phyloP scores from a whole-genome alignment of 345 rosid species.

The Linum trigynum region DNA sequence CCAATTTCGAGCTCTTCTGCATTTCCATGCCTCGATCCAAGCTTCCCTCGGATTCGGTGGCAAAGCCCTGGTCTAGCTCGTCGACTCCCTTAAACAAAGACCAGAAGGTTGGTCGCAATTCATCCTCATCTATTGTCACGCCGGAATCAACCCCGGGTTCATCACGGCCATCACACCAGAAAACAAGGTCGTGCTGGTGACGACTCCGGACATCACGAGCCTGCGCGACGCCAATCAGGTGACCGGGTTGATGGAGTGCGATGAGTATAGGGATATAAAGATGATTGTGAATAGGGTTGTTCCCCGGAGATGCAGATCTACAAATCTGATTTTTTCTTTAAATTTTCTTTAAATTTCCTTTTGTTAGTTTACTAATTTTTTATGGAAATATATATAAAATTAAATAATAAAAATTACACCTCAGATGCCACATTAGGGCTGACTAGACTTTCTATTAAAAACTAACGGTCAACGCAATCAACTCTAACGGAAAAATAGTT shows the following conservation, averaged over 20 bases:
- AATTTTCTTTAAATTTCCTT: no score
- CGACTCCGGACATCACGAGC: conserved; percentile 87
- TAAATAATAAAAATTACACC: no score
- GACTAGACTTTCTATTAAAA: no score
- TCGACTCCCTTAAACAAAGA: conserved; percentile 61
- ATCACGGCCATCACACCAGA: conserved; percentile 97
- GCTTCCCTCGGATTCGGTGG: conserved; percentile 92
- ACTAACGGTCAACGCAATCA: no score
- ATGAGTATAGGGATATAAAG: conserved; percentile 83
- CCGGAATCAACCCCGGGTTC: conserved; percentile 95
- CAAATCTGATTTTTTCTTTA: no score
- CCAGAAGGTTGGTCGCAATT: conserved; percentile 75
- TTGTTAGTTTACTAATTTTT: no score
- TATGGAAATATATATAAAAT: no score
- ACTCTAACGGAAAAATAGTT: no score
- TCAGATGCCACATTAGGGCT: no score
- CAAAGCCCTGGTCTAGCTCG: conserved; percentile 84
- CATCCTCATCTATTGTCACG: conserved; percentile 79
- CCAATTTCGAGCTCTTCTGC: conserved; percentile 82
- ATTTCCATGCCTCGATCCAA: conserved; percentile 88
- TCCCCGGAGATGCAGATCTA: no score
- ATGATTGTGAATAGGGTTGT: conserved; percentile 80
- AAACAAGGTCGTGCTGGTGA: conserved; percentile 73
- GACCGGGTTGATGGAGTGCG: conserved; percentile 76
- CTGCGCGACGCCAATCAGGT: conserved; percentile 84